Base-by-base conservation (phyloP, 106 monocot genomes). In the Phalaenopsis equestris region DNA sequence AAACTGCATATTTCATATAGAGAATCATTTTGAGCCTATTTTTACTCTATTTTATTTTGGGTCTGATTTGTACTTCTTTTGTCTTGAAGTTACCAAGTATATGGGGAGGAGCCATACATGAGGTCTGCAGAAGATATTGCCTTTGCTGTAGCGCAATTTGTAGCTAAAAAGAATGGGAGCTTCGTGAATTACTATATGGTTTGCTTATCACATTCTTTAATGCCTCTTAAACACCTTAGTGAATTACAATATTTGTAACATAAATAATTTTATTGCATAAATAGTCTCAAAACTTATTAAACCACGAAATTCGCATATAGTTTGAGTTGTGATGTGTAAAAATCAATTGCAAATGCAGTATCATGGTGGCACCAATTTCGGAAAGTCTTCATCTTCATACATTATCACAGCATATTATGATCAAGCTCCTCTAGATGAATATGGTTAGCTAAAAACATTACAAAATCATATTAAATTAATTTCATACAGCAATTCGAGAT, bases 101-200 rank as follows among this genome's bases (percentile, higher is more conserved):
- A 85, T 82, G 98, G 98, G 2, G 84, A 83, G 18, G 91, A 94
- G 73, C 85, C 84, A 70, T 79, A 77, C 42, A 41, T 79, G 38
- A 92, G 98, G 43, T 72, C 91, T 45, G 84, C 86, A 56, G 85
- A 99, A 85, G 94, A 95, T 42, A 88, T 99, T 77, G 98, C 98
- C 37, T 99, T 88, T 80, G 73, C 84, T 73, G 87, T 86, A 65
- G 93, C 99, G 55, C 61, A 88, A 5, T 99, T 93, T 48, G 78
- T 99, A 56, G 86, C 81, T 14, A 88, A 84, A 78, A 99, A 90
- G 80, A 83, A 84, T 14, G 99, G 99, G 84, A 99, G 93, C 72
- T 93, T 91, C 84, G 90, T 93, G 75, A 99, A 95, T 77, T 99
- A 99, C 56, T 99, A 95, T 82, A 99, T 99, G 99, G 99, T 99